These are phyloP conservation scores for Abrus precatorius DNA, from an alignment of 306 rosid genomes.

Conservation along the genomic window DNA sequence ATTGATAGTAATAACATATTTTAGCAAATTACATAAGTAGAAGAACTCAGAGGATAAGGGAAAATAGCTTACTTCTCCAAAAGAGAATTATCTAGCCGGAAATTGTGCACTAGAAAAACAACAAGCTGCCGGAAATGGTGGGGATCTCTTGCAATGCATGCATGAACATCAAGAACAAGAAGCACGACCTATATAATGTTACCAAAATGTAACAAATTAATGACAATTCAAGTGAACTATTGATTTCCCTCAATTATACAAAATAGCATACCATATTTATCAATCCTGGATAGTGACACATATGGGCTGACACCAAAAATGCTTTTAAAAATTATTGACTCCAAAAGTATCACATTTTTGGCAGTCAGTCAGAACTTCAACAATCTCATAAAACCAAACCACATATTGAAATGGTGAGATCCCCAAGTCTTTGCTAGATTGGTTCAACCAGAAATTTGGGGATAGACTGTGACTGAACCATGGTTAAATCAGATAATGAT, in stretches of 20 bases:
- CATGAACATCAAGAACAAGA: conserved; percentile 94
- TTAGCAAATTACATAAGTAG: conserved; percentile 13
- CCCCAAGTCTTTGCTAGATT: not conserved
- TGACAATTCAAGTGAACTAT: conserved; percentile 16
- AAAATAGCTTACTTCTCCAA: conserved; percentile 81
- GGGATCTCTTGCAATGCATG: conserved; percentile 88
- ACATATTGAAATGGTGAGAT: conserved; percentile 6
- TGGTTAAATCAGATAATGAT: conserved; percentile 14
- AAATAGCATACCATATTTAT: conserved; percentile 10
- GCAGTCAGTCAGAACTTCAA: conserved; percentile 3
- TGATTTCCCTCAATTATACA: conserved; percentile 18
- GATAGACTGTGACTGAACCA: not conserved
- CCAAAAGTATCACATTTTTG: not conserved
- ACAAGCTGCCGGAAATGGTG: conserved; percentile 86
- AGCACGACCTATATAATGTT: conserved; percentile 81
- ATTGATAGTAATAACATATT: conserved; percentile 29
- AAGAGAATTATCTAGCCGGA: conserved; percentile 77
- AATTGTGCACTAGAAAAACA: conserved; percentile 80
- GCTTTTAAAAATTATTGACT: not conserved
- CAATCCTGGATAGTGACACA: too few relatives aligned
- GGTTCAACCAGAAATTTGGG: not conserved
- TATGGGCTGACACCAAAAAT: too few relatives aligned
- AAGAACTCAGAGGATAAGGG: conserved; percentile 35
- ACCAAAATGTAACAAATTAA: conserved; percentile 38
- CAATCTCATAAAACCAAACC: conserved; percentile 27